These are phyloP conservation scores for Penicillium silybi DNA, from an alignment of 495 filamentous ascomycete species.

Conservation along the genomic window DNA sequence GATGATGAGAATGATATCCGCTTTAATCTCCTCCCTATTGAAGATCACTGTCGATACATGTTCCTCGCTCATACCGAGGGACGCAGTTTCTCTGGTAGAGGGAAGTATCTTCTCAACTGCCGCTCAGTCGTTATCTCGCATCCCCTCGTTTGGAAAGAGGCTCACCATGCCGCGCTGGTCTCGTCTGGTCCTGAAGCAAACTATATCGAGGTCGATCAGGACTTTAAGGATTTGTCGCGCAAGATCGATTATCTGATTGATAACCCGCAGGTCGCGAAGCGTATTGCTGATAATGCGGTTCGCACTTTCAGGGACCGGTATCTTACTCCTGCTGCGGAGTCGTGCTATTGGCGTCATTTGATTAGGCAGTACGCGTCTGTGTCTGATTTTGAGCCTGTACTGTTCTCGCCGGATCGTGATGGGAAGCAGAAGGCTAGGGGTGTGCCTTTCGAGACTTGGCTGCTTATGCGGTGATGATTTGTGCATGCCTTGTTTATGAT, in stretches of 20 bases:
- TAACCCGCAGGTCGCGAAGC: conserved; percentile 46
- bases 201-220: conserved; percentile 51
- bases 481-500: not conserved
- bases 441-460: conserved; percentile 39
- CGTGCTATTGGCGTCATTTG: conserved; percentile 58
- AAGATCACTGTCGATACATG: conserved; percentile 59
- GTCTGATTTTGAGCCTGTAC: conserved; percentile 38
- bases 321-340: conserved; percentile 56
- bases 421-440: conserved; percentile 31
- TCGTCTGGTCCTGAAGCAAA: conserved; percentile 54
- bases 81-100: conserved; percentile 52
- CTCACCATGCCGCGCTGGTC: conserved; percentile 36
- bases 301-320: conserved; percentile 55
- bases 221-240: conserved; percentile 51
- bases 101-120: conserved; percentile 60
- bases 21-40: conserved; percentile 42
- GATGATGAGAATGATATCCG: conserved; percentile 30
- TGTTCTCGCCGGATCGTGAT: conserved; percentile 23
- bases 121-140: conserved; percentile 52
- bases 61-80: conserved; percentile 59
- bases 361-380: conserved; percentile 45
- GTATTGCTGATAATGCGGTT: conserved; percentile 53
- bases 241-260: conserved; percentile 50
- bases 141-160: conserved; percentile 36
- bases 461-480: conserved; percentile 24